Conservation (phyloP, 495 filamentous ascomycete species). For the Penicillium desertorum region DNA sequence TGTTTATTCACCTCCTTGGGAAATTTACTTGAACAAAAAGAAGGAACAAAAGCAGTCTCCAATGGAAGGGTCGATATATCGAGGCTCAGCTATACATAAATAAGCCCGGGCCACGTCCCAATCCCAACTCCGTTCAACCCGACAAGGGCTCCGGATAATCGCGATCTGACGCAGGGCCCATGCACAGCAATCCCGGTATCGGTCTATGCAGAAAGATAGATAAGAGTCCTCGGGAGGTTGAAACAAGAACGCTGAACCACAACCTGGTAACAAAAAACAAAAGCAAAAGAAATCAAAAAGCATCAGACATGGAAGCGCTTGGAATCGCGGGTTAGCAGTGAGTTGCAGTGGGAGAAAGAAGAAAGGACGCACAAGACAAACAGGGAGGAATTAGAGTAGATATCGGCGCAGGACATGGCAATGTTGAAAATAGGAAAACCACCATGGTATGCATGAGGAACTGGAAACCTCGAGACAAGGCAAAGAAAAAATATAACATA, state of each 20-base stretch:
- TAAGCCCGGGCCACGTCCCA: not conserved
- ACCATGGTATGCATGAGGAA: slow-evolving; percentile 28
- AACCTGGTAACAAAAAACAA: not conserved
- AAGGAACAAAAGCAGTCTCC: not conserved
- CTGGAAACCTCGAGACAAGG: slow-evolving; percentile 9
- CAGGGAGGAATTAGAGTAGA: slow-evolving; percentile 11
- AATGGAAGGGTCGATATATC: not conserved
- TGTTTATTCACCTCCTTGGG: too few relatives aligned
- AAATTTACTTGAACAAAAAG: too few relatives aligned
- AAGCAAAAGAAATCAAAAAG: not conserved
- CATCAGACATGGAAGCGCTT: slow-evolving; percentile 13
- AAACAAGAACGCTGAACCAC: not conserved
- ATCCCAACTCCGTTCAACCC: not conserved
- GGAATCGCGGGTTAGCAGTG: slow-evolving; percentile 8
- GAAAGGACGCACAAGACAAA: slow-evolving; percentile 23
- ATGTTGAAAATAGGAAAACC: slow-evolving; percentile 14
- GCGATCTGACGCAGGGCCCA: not conserved
- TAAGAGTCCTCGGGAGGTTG: not conserved
- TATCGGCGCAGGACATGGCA: slow-evolving; percentile 4
- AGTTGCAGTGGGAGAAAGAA: not conserved
- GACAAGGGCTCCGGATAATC: not conserved
- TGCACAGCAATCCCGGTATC: not conserved
- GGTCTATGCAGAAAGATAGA: not conserved
- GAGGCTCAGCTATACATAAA: not conserved
- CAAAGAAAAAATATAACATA: not conserved